phyloP scores from a whole-genome alignment of 2,329 filamentous ascomycete genomes.

The Beauveria brongniartii region DNA sequence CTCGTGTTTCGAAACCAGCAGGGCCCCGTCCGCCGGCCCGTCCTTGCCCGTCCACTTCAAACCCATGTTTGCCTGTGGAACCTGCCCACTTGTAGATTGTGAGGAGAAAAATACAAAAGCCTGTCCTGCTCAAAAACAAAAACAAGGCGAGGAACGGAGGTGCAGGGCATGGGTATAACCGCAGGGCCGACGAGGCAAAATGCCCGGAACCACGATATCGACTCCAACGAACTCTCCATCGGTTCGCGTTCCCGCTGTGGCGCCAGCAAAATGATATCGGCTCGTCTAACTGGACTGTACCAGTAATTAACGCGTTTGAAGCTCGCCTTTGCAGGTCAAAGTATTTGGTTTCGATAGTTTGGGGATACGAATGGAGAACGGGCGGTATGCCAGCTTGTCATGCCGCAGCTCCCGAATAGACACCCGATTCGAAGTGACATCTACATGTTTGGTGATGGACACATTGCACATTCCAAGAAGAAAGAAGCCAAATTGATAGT shows the following conservation, averaged over 20 bases:
- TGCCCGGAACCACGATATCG: background rate
- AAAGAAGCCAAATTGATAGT: background rate
- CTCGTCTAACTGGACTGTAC: no score
- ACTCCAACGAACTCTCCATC: background rate
- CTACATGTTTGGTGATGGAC: background rate
- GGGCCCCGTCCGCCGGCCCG: background rate
- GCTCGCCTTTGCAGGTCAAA: background rate
- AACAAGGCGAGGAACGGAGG: background rate
- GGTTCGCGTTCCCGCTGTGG: background rate
- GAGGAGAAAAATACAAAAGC: background rate
- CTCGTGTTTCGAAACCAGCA: conserved; percentile 7
- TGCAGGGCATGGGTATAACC: background rate
- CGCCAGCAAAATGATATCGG: background rate
- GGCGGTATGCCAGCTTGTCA: background rate
- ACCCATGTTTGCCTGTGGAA: background rate
- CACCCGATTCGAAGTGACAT: background rate
- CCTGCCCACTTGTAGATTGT: background rate
- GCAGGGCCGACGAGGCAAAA: background rate
- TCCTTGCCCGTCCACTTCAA: no score
- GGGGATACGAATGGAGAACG: background rate
- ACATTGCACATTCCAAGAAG: no score
- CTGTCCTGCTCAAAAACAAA: background rate
- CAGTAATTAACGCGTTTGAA: background rate
- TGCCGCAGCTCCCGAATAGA: no score
- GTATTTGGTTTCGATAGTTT: background rate